Base-by-base conservation (phyloP, 805 yeast species). In the Nakazawaea pomicola region DNA sequence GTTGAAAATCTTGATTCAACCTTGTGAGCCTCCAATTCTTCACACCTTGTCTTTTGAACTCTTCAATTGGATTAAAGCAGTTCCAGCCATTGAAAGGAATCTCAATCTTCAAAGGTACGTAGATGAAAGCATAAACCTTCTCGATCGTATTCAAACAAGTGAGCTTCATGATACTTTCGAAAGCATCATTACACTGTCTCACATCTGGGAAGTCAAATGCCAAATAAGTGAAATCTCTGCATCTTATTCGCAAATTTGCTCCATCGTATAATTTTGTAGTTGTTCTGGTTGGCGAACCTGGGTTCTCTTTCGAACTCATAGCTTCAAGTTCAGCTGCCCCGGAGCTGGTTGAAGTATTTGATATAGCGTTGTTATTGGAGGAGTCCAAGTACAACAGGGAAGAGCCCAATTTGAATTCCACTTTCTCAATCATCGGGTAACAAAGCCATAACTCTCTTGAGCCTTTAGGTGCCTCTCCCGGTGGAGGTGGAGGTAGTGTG, bases 391-490 rank as follows among this genome's bases (percentile, higher is more conserved):
- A 53, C 36, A 58, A 47, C 38, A 58, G 52, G 48, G 79, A 64
- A 40, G 83, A 58, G 47, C 90, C 79, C 47, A 74, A 59, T 46
- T 74, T 64, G 57, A 76, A 71, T 49, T 73, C 74, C 1, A 83
- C 77, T 35, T 68, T 68, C 36, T 77, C 81, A 24, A 90, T 79
- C 47, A 89, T 76, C 1, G 97, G 96, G 59, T 88, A 91, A 45
- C 95, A 83, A 23, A 88, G 72, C 99, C 98, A 93, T 23, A 87
- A 75, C 58, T 93, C 98, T 43, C 78, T 66, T 50, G 50, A 18
- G 50, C 56, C 49, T 46, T 48, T 3, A 44, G 46, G 24, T 67
- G 54, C 34, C 15, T 37, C 36, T 14, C 36, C 27, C 19, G 49
- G 44, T 44, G 45, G 25, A 27, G 49, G 45, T 57, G 62, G 43